Conservation (phyloP, 345 rosid genomes). For the Gossypium arboreum region DNA sequence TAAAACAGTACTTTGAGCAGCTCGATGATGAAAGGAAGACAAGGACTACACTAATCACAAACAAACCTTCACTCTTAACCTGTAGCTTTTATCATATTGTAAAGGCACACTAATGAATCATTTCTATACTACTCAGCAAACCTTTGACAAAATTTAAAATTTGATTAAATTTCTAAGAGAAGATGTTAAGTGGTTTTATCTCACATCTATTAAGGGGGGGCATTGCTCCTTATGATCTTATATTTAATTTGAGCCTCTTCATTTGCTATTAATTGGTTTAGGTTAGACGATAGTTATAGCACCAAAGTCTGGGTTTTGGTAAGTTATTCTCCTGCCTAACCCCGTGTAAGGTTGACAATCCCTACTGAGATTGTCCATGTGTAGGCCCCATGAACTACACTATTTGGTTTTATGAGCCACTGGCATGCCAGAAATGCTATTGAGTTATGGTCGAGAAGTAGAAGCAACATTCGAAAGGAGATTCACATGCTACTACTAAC, state of each 20-base stretch:
- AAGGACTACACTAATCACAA: neutral
- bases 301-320: neutral
- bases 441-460: neutral
- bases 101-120: neutral
- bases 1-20: slow-evolving; percentile 18
- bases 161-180: neutral
- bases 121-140: neutral
- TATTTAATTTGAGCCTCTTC: neutral
- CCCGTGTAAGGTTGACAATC: neutral
- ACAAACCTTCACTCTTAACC: neutral
- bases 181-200: neutral
- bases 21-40: neutral
- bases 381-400: neutral
- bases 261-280: neutral
- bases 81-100: neutral
- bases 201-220: neutral
- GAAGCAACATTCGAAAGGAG: slow-evolving; percentile 4
- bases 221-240: neutral
- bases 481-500: neutral
- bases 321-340: neutral
- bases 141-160: neutral
- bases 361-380: neutral
- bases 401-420: neutral
- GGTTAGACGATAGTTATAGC: neutral
- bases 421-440: neutral